Evolutionary conservation across 257 asterid genomes (phyloP), one percentile per base, ranked within the genome.

Genomic region (Cordia subcordata): DNA sequence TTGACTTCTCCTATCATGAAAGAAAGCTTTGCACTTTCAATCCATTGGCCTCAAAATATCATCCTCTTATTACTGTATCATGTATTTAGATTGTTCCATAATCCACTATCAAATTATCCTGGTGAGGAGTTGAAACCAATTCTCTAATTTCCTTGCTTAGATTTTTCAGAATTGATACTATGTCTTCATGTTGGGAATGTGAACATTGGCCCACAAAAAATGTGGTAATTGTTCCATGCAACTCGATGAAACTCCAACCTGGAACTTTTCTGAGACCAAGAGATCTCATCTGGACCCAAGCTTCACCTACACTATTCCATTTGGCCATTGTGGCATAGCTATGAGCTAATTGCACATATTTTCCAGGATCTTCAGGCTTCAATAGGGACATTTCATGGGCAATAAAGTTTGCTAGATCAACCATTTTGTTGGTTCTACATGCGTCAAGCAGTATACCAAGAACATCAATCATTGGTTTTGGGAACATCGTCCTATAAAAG

Each of bases 261-360:
- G 97, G 95, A 54, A 68, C 70, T 62, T 86, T 86, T 74, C 72
- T 81, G 37, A 82, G 70, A 44, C 97, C 95, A 63, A 81, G 88
- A 62, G 77, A 73, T 55, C 79, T 82, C 92, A 90, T 84, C 55
- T 82, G 86, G 16, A 60, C 68, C 92, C 89, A 86, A 60, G 89
- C 82, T 50, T 81, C 82, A n/a, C 95, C 94, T 33, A 90, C 97
- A 16, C 92, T 86, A 15, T 74, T 85, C 97, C 95, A 90, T 54
- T 69, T 75, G 14, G 66, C 81, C 82, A 65, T 73, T n/a, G 94
- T 81, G 65, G 94, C 94, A 76, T 81, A 82, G 72, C 86, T 82
- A 35, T 81, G 94, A 63, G 95, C 95, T 64, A 90, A 60, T 63
- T 86, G 97, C 58, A 90, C 95, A 53, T 82, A 90, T 62, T 79